Conservation (phyloP, 176 grass and related monocot species). For the Eragrostis curvula region DNA sequence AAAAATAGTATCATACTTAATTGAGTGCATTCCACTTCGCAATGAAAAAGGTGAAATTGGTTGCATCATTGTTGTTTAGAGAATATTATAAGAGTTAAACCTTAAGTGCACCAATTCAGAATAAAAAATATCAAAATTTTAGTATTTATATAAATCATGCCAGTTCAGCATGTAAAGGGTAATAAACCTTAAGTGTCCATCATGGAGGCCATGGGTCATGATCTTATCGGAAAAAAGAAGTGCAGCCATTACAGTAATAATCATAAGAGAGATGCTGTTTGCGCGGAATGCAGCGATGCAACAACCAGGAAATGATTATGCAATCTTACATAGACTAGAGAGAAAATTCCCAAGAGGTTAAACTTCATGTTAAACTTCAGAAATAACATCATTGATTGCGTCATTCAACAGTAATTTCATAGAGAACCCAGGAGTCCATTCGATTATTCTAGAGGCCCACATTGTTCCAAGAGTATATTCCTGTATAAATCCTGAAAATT, state of each 20-base stretch:
- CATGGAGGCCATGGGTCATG: neutral
- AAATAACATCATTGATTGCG: neutral
- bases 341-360: neutral
- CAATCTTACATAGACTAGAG: neutral
- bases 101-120: neutral
- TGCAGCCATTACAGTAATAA: neutral
- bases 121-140: neutral
- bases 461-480: neutral
- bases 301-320: neutral
- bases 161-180: too few relatives aligned
- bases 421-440: neutral
- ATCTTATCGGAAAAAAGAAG: neutral
- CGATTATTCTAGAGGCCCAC: neutral
- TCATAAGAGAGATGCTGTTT: neutral
- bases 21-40: neutral
- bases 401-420: neutral
- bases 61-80: neutral
- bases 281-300: neutral
- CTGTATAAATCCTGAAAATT: neutral
- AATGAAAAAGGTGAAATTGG: conserved; percentile 19
- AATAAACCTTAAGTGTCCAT: too few relatives aligned
- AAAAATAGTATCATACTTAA: neutral
- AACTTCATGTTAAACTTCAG: neutral
- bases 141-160: neutral
- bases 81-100: conserved; percentile 10